Conservation (phyloP, 352 stramenopile genomes). For the Phytophthora hibernalis region DNA sequence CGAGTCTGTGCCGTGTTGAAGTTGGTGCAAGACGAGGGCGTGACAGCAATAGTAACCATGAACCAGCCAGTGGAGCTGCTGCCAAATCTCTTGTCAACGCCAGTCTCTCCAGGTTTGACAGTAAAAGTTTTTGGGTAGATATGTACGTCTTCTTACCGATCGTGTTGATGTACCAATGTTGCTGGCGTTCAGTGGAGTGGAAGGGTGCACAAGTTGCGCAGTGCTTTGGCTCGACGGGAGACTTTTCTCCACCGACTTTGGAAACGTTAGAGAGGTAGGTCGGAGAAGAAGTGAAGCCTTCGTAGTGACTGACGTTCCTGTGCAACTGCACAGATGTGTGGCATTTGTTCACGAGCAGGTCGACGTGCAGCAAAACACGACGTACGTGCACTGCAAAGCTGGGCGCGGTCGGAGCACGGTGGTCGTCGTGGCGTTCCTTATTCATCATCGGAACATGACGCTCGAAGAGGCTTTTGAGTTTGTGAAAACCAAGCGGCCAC, state of each 20-base stretch:
- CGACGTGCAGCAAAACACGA: constrained; percentile 52
- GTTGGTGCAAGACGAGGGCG: constrained; percentile 63
- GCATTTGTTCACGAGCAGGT: constrained; percentile 72
- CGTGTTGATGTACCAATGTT: too few species aligned
- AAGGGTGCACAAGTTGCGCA: constrained; percentile 49
- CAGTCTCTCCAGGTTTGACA: constrained; percentile 60
- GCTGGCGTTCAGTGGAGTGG: constrained; percentile 57
- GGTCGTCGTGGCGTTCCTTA: constrained; percentile 74
- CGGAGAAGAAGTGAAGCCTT: neutral
- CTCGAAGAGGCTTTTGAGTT: constrained; percentile 63
- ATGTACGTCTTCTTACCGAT: neutral
- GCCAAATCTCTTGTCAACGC: constrained; percentile 67
- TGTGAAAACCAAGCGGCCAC: constrained; percentile 60
- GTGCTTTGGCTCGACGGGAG: constrained; percentile 67
- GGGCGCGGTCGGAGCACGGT: constrained; percentile 78
- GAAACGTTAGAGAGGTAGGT: constrained; percentile 60
- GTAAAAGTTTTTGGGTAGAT: neutral
- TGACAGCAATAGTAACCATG: constrained; percentile 81
- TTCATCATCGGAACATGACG: constrained; percentile 63
- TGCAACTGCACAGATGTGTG: constrained; percentile 50
- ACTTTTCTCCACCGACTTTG: constrained; percentile 75
- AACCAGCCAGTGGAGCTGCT: constrained; percentile 74
- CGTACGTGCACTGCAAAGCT: constrained; percentile 87
- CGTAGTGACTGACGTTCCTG: neutral
- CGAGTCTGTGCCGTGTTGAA: constrained; percentile 13